Conservation (phyloP, 2,329 filamentous ascomycete genomes). For the Ascocoryne sarcoides region DNA sequence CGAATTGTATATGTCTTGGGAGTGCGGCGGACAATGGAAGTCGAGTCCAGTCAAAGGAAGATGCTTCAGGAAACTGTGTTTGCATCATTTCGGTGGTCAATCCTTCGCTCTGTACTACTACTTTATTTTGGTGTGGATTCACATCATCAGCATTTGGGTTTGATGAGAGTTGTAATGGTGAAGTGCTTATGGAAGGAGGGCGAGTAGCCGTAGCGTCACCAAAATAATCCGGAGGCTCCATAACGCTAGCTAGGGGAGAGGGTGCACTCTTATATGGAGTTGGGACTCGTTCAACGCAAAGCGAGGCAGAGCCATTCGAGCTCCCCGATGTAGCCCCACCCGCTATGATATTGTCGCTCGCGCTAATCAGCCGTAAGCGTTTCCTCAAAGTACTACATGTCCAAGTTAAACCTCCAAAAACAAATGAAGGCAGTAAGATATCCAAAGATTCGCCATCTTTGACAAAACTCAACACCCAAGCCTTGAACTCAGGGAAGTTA, state of each 20-base stretch:
- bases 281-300: background rate
- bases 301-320: constrained; percentile 13
- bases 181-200: background rate
- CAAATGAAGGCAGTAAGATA: constrained; percentile 43
- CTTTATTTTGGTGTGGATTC: constrained; percentile 12
- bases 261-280: background rate
- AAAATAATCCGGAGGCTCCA: constrained; percentile 24
- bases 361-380: constrained; percentile 60
- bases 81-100: constrained; percentile 11
- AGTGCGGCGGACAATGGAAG: constrained; percentile 55
- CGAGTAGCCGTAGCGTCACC: constrained; percentile 11
- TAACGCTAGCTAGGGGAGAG: constrained; percentile 10
- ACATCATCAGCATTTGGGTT: too few relatives aligned
- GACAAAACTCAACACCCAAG: constrained; percentile 55
- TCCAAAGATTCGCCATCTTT: constrained; percentile 44
- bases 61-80: constrained; percentile 11
- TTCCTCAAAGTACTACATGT: constrained; percentile 60
- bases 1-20: constrained; percentile 64
- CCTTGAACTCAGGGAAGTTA: constrained; percentile 56
- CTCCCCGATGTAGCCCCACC: constrained; percentile 17
- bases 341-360: constrained; percentile 31
- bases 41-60: constrained; percentile 71
- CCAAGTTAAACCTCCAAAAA: constrained; percentile 61
- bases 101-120: constrained; percentile 8
- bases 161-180: background rate